Conservation (phyloP, 768 basidiomycete genomes). For the Neoboletus magnificus region DNA sequence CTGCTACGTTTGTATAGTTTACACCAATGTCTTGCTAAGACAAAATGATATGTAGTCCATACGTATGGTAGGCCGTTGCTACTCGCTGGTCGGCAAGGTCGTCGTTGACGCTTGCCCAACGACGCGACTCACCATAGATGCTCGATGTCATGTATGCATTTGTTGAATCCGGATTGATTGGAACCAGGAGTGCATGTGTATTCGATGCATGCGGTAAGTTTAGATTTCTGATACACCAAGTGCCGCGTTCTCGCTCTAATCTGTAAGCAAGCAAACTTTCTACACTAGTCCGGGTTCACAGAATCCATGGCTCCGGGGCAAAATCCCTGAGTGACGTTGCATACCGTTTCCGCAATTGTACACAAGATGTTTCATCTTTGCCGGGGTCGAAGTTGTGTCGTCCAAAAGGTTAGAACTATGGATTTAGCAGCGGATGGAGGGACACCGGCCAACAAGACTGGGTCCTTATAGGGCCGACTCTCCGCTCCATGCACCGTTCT, state of each 20-base stretch:
- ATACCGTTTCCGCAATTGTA: too few species aligned
- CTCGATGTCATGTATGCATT: background rate
- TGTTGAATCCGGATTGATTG: background rate
- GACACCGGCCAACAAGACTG: constrained; percentile 25
- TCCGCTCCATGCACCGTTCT: constrained; percentile 57
- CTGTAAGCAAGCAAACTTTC: background rate
- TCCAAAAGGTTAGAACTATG: background rate
- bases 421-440: constrained; percentile 24
- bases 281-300: background rate
- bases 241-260: background rate
- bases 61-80: too few species aligned
- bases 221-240: background rate
- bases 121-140: background rate
- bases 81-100: background rate
- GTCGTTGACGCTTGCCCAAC: background rate
- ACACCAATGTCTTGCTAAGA: too few species aligned
- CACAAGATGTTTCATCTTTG: too few species aligned
- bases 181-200: background rate
- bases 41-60: too few species aligned
- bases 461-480: background rate
- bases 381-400: background rate
- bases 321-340: too few species aligned
- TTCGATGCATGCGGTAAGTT: background rate
- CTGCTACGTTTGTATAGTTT: too few species aligned
- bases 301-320: background rate